phyloP scores from a whole-genome alignment of 345 rosid species.

The Salix exigua region DNA sequence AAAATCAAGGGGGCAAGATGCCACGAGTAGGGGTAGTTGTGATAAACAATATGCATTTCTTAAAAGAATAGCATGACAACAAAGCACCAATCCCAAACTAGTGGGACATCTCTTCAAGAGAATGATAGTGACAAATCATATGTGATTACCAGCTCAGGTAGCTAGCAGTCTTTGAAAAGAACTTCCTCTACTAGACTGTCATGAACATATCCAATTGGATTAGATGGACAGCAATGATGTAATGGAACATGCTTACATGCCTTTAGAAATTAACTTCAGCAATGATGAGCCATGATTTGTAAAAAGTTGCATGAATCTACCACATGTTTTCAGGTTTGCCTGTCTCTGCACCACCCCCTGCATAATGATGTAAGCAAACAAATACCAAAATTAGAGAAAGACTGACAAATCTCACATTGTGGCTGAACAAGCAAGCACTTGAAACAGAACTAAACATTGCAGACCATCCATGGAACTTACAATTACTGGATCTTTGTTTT shows the following conservation, averaged over 20 bases:
- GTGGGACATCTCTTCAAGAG: too few species aligned
- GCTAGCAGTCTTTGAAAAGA: background rate
- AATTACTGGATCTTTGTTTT: slow-evolving; percentile 45
- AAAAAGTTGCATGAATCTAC: slow-evolving; percentile 26
- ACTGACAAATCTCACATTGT: background rate
- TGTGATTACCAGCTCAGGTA: background rate
- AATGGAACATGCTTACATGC: slow-evolving; percentile 8
- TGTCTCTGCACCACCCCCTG: slow-evolving; percentile 80
- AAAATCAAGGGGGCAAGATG: too few species aligned
- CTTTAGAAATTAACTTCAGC: slow-evolving; percentile 21
- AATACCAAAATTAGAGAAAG: slow-evolving; percentile 7
- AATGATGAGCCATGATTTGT: slow-evolving; percentile 23
- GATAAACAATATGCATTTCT: background rate
- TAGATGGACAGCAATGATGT: background rate
- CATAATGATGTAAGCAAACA: slow-evolving; percentile 39
- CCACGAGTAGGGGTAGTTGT: background rate
- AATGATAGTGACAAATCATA: background rate
- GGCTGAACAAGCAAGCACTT: background rate
- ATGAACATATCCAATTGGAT: background rate
- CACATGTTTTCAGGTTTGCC: slow-evolving; percentile 65
- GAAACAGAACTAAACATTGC: background rate
- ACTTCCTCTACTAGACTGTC: background rate
- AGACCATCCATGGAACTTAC: slow-evolving; percentile 33
- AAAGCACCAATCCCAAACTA: too few species aligned
- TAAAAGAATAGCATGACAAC: too few species aligned